Evolutionary conservation across 306 rosid genomes (phyloP), one percentile per base, ranked within the genome.

Genomic region (Hippophae gyantsensis): DNA sequence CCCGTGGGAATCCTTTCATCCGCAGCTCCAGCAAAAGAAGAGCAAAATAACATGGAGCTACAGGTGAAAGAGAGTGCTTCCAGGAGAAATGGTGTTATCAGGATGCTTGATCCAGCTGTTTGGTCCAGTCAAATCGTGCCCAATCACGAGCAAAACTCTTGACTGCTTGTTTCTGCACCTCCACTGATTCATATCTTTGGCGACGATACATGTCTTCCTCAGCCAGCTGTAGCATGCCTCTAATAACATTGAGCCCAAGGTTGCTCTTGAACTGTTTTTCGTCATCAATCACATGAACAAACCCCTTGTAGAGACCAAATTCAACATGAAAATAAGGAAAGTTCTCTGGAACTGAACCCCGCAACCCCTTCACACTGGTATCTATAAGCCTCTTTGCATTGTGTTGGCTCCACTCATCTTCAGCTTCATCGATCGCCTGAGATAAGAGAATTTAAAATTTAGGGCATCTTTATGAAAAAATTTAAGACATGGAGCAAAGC

Each of bases 371-470:
- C 61, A 64, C 62, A 52, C 88, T 85, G 5, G 98, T 86, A 57
- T 86, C 94, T 2, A 90, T 87, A 3, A 90, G 94, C 62, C 75
- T 87, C 68, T 90, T 90, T 0, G 96, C 95, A 42, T 87, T 81
- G 70, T 87, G 97, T 66, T 87, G 97, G 72, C 95, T 87, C 98
- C 95, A 90, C 62, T 85, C 95, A 56, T 84, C 89, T 71, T 85
- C 92, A 10, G 95, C 98, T 78, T 90, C 98, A 65, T 85, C 95
- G 67, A 90, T 90, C 38, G 89, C 98, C 98, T 87, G 72, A 57
- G 38, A 32, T 4, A 32, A 32, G 38, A 32, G 38, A 32, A 32
- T 32, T 32, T 32, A 4, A 32, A 32, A 32, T 32, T 32, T 32
- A 4, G 38, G 38, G 38, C 38, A 32, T 32, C 38, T 32, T 32